These are phyloP conservation scores for Neofusicoccum sp. DNA, from an alignment of 2,329 filamentous ascomycete genomes.

Conservation along the genomic window DNA sequence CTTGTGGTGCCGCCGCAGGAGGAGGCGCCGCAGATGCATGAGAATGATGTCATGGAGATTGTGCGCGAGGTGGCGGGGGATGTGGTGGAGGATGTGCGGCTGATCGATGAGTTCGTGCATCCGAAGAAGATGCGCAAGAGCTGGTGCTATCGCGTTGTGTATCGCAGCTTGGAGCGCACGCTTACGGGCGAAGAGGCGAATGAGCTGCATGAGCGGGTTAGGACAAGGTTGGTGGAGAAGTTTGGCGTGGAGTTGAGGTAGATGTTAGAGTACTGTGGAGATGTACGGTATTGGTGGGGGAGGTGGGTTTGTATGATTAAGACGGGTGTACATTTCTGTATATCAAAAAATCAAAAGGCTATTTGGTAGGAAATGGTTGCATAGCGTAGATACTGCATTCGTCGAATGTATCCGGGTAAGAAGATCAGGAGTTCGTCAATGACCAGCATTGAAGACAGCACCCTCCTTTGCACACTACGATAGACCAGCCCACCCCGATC, in stretches of 20 bases:
- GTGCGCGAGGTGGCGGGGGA: slow-evolving; percentile 81
- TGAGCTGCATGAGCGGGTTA: slow-evolving; percentile 68
- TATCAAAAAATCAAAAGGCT: no score
- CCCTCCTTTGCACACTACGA: no score
- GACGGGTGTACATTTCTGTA: neutral
- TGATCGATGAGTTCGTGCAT: slow-evolving; percentile 85
- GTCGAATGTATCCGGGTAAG: no score
- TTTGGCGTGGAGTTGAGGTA: slow-evolving; percentile 78
- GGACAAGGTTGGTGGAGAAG: slow-evolving; percentile 61
- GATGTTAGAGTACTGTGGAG: no score
- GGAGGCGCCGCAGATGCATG: slow-evolving; percentile 62
- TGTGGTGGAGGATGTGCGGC: slow-evolving; percentile 78
- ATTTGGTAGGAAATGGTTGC: no score
- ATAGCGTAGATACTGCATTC: no score
- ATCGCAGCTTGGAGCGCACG: slow-evolving; percentile 87
- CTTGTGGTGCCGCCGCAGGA: slow-evolving; percentile 32
- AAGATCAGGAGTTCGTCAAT: no score
- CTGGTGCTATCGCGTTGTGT: slow-evolving; percentile 89
- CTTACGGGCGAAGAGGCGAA: slow-evolving; percentile 82
- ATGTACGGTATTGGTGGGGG: no score
- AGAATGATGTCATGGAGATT: slow-evolving; percentile 97
- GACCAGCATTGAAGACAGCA: no score
- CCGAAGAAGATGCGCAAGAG: slow-evolving; percentile 80
- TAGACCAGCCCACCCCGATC: no score
- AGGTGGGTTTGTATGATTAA: neutral